These are phyloP conservation scores for Elongisporangium undulatum DNA, from an alignment of 352 stramenopile species.

Conservation along the genomic window DNA sequence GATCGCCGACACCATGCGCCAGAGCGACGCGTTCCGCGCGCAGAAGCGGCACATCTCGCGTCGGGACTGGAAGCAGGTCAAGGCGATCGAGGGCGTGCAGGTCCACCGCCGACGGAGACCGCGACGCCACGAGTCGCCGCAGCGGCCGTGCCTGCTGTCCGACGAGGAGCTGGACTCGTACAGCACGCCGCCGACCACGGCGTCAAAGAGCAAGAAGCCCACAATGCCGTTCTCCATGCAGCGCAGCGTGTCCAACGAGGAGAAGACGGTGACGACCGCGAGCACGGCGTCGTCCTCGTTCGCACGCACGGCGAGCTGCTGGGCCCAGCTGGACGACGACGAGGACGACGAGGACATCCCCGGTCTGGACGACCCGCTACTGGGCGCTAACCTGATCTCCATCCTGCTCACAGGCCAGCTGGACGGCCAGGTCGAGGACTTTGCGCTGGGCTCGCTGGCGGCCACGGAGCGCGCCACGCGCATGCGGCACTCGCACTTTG, in stretches of 20 bases:
- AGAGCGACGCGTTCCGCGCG: conserved; percentile 20
- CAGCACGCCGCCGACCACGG: not conserved
- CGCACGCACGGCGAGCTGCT: not conserved
- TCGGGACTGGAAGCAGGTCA: conserved; percentile 28
- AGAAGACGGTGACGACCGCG: not conserved
- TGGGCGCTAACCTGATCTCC: conserved; percentile 17
- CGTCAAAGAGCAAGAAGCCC: not conserved
- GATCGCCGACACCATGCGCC: conserved; percentile 28
- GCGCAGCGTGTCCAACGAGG: not conserved
- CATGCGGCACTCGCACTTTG: conserved; percentile 30
- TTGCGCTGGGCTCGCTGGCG: conserved; percentile 23
- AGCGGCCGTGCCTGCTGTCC: not conserved
- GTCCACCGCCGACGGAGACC: conserved; percentile 20
- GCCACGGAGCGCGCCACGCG: conserved; percentile 22
- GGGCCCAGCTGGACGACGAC: not conserved
- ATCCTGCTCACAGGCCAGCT: conserved; percentile 26
- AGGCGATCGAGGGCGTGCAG: conserved; percentile 28
- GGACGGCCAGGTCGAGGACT: conserved; percentile 27
- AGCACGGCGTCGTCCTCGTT: not conserved
- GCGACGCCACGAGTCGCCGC: not conserved
- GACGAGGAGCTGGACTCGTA: not conserved
- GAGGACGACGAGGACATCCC: not conserved
- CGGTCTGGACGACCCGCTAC: conserved; percentile 16
- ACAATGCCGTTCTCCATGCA: not conserved
- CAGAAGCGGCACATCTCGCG: not conserved